Base-by-base conservation (phyloP, 2,329 filamentous ascomycete species). In the Falciphora oryzae region DNA sequence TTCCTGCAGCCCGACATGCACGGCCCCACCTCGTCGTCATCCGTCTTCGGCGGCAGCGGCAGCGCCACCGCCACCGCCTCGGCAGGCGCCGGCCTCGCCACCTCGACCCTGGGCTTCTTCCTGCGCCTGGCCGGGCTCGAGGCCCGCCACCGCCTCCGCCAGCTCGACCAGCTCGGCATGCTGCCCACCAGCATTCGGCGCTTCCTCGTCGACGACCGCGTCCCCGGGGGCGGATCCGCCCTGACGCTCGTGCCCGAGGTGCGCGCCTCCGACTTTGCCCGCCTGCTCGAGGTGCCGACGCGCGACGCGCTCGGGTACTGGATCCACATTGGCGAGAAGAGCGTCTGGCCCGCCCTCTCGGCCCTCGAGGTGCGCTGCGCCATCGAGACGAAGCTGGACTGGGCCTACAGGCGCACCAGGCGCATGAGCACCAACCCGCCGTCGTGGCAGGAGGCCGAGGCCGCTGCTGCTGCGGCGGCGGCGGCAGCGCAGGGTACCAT, bases 311-410 rank as follows among this genome's bases (percentile, higher is more conserved):
- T 97, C 4, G 87, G 92, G 65, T 90, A 94, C 70, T 97, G 93
- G 94, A 93, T 96, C 64, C 76, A 88, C 38, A 84, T 89, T 64
- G 94, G 94, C 1, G 94, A 98, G 76, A 80, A 88, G 67, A 93
- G 91, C 69, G 92, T 97, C 0, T 98, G 94, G 93, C 94, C 93
- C 0, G 91, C 92, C 2, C 86, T 97, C 3, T 88, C 88, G 38
- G 92, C 93, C 18, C 77, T 98, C 67, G 89, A 89, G 70, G 88
- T 96, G 8, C 81, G 94, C 8, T 95, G 92, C 75, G 89, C 89
- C 5, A 84, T 98, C 10, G 94, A 98, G 75, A 89, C 93, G 64
- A 93, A 96, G 73, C 80, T 98, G 14, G 93, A 97, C 74, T 63
- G 62, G 62, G 35, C 16, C 28, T 63, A 31, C 62, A 63, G 27